phyloP scores from a whole-genome alignment of 352 stramenopile genomes.

The Pythium rishiriense region DNA sequence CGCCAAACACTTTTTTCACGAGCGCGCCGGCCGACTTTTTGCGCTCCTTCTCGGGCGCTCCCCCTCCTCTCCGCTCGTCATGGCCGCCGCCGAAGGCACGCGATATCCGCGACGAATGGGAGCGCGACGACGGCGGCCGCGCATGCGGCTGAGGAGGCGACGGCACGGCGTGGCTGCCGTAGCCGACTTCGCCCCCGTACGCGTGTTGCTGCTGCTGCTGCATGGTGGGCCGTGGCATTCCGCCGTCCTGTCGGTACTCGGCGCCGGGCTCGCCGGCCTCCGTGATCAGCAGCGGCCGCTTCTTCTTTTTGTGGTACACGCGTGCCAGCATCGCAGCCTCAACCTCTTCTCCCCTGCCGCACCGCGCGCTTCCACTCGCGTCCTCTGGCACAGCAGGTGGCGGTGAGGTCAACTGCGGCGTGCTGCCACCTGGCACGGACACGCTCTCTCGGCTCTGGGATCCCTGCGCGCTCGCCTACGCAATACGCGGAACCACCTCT shows the following conservation, averaged over 20 bases:
- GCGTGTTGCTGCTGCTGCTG: conserved; percentile 8
- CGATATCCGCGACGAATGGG: conserved; percentile 14
- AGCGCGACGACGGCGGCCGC: background rate
- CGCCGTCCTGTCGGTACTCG: conserved; percentile 14
- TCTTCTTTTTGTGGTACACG: conserved; percentile 26
- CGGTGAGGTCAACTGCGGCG: background rate
- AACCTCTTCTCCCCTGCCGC: background rate
- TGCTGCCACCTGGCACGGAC: conserved; percentile 1
- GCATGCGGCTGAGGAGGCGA: background rate
- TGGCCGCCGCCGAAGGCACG: conserved; percentile 10
- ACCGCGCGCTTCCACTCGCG: background rate
- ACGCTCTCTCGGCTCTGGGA: background rate
- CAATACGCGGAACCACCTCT: too few species aligned
- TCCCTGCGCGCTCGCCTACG: too few species aligned
- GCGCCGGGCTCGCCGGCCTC: background rate
- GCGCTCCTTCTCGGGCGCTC: background rate
- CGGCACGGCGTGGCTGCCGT: background rate
- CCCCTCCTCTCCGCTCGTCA: conserved; percentile 8
- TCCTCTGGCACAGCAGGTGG: conserved; percentile 16
- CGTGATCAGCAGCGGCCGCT: conserved; percentile 19
- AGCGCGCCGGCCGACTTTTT: conserved; percentile 7
- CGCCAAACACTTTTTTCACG: conserved; percentile 24
- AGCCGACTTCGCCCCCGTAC: background rate
- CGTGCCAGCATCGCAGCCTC: conserved; percentile 19
- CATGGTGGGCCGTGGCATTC: conserved; percentile 16